Evolutionary conservation across 202 grass and related monocot genomes (phyloP).

Genomic region (Schoenoplectus triqueter): DNA sequence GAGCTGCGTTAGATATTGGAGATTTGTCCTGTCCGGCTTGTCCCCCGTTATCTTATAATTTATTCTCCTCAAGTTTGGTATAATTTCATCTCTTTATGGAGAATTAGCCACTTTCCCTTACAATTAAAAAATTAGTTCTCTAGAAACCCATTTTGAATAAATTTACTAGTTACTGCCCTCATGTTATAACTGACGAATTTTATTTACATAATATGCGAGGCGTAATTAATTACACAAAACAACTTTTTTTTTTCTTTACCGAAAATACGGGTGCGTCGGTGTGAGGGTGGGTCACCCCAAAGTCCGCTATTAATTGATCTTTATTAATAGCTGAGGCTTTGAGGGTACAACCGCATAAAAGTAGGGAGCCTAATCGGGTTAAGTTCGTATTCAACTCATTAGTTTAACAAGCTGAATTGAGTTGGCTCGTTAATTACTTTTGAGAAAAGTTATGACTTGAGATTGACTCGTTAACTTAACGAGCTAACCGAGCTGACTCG

Average conservation of each 20-base stretch:
- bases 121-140: background rate
- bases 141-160: background rate
- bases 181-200: background rate
- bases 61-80: background rate
- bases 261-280: background rate
- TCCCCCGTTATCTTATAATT: background rate
- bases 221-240: background rate
- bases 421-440: too few species aligned
- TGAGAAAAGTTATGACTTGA: too few species aligned
- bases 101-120: background rate
- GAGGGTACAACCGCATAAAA: background rate
- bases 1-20: background rate
- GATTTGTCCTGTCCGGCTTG: background rate
- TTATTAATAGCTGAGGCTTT: background rate
- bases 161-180: slow-evolving; percentile 6
- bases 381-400: too few species aligned
- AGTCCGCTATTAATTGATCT: background rate
- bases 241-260: background rate
- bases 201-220: background rate
- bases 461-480: too few species aligned
- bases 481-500: too few species aligned
- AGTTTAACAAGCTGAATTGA: too few species aligned
- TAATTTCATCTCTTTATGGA: background rate
- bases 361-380: background rate
- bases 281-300: background rate